Conservation (phyloP, 768 basidiomycete genomes). For the Cyclocybe aegerita region DNA sequence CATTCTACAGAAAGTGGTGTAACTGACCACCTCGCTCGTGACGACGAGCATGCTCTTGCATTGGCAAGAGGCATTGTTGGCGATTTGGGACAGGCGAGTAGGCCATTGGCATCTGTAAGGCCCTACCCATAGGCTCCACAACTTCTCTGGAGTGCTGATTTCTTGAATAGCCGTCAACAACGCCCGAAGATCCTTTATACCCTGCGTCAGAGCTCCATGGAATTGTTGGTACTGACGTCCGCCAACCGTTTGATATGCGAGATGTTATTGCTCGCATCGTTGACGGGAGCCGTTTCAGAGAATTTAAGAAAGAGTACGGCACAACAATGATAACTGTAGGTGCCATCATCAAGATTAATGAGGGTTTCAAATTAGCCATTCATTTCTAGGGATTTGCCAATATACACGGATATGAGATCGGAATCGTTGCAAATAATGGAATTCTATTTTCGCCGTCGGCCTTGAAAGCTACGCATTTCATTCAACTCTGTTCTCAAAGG, state of each 20-base stretch:
- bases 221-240: conserved; percentile 87
- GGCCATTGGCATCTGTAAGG: conserved; percentile 49
- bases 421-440: conserved; percentile 93
- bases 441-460: conserved; percentile 94
- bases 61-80: conserved; percentile 76
- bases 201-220: conserved; percentile 82
- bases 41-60: conserved; percentile 83
- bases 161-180: conserved; percentile 48
- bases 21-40: conserved; percentile 82
- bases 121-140: neutral
- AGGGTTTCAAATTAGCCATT: neutral
- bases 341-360: conserved; percentile 5
- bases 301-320: conserved; percentile 97
- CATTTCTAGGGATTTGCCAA: conserved; percentile 74
- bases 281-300: conserved; percentile 88
- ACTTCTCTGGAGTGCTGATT: neutral
- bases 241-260: conserved; percentile 90
- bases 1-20: conserved; percentile 91
- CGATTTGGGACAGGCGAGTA: conserved; percentile 71
- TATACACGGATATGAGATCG: conserved; percentile 86
- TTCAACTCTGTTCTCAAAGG: conserved; percentile 90
- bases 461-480: conserved; percentile 93
- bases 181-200: conserved; percentile 74
- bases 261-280: conserved; percentile 91
- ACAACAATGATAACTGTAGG: conserved; percentile 84